Conservation (phyloP, 805 yeast genomes). For the Cyberlindnera mycetangii region DNA sequence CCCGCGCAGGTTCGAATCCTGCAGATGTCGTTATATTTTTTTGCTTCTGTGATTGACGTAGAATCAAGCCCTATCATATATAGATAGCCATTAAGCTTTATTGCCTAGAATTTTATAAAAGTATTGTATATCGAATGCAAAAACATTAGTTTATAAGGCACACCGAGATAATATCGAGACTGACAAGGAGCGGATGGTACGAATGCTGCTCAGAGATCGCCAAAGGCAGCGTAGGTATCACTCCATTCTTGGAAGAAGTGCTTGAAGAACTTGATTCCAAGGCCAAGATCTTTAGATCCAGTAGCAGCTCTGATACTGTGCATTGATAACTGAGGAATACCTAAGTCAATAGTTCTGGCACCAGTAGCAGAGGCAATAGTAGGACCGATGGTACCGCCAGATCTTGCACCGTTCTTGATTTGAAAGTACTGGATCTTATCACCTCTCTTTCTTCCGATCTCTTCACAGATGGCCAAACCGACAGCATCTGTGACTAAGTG, state of each 20-base stretch:
- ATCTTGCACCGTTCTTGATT: constrained; percentile 77
- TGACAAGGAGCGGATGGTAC: too few species aligned
- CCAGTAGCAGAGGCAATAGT: constrained; percentile 60
- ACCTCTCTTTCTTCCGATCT: constrained; percentile 61
- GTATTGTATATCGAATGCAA: too few species aligned
- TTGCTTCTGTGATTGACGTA: background rate
- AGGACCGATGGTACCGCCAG: constrained; percentile 91
- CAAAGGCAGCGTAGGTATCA: constrained; percentile 49
- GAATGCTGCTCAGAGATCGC: constrained; percentile 46
- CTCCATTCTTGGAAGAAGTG: constrained; percentile 72
- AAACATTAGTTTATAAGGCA: too few species aligned
- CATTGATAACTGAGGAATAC: constrained; percentile 83
- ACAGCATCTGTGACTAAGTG: constrained; percentile 81
- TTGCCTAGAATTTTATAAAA: too few species aligned
- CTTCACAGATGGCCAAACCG: constrained; percentile 67
- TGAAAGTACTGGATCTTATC: constrained; percentile 79
- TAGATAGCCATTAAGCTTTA: too few species aligned
- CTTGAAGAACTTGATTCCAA: constrained; percentile 68
- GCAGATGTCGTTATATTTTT: constrained; percentile 53
- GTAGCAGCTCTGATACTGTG: constrained; percentile 81
- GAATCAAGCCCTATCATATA: too few species aligned
- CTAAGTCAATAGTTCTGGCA: constrained; percentile 75
- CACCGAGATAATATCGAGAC: too few species aligned
- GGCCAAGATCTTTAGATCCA: constrained; percentile 74
- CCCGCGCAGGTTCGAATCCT: constrained; percentile 71